phyloP scores from a whole-genome alignment of 2,329 filamentous ascomycete genomes.

The Mycogone perniciosa region DNA sequence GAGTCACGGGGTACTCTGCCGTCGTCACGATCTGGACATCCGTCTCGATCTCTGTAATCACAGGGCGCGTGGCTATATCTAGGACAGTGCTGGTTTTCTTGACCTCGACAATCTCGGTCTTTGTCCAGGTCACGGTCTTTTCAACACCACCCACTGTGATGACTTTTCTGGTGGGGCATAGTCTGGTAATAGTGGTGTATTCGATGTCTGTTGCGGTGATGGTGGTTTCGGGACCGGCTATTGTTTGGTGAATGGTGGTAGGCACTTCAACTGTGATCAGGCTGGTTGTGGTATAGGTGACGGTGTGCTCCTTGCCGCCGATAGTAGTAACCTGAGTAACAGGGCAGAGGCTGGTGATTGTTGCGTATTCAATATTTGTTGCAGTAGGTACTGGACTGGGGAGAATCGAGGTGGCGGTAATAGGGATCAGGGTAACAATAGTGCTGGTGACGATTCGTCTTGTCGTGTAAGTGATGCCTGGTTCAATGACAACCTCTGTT shows the following conservation, averaged over 20 bases:
- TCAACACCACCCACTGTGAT: conserved; percentile 36
- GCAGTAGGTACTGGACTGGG: conserved; percentile 23
- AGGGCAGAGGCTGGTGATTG: conserved; percentile 37
- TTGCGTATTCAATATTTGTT: conserved; percentile 32
- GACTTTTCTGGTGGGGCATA: conserved; percentile 40
- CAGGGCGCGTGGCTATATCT: conserved; percentile 11
- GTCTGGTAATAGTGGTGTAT: conserved; percentile 37
- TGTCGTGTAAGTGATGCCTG: conserved; percentile 25
- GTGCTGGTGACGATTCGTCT: conserved; percentile 22
- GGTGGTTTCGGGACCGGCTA: conserved; percentile 27
- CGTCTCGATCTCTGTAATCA: conserved; percentile 12
- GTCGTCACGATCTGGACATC: conserved; percentile 34
- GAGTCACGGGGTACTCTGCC: conserved; percentile 24
- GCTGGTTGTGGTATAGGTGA: conserved; percentile 19
- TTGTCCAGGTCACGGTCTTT: conserved; percentile 32
- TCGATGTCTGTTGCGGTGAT: conserved; percentile 27
- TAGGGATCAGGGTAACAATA: conserved; percentile 24
- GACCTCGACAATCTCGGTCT: conserved; percentile 33
- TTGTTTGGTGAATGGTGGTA: conserved; percentile 24
- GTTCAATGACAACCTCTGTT: conserved; percentile 30
- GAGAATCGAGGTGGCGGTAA: conserved; percentile 25
- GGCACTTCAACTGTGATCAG: conserved; percentile 23
- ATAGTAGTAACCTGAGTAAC: conserved; percentile 31
- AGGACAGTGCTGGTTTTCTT: conserved; percentile 27
- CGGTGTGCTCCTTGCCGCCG: conserved; percentile 13